A percentile compares a stretch with the other conserved stretches of the same genome.
phyloP scores from a whole-genome alignment of 257 asterid genomes.

The Paulownia fortunei region DNA sequence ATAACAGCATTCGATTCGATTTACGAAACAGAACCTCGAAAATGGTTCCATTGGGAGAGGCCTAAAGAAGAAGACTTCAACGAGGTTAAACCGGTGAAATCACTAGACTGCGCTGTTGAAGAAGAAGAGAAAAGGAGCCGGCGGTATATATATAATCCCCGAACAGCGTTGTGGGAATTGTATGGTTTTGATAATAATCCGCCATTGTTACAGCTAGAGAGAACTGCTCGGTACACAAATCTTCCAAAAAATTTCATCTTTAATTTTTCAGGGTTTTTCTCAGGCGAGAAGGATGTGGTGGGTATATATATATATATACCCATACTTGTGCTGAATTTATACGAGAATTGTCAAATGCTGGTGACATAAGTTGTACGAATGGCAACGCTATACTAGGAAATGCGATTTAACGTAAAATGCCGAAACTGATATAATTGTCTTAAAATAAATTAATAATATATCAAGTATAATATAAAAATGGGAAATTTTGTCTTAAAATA shows the following conservation, averaged over 20 bases:
- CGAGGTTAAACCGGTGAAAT: slow-evolving; percentile 30
- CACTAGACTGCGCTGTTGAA: slow-evolving; percentile 24
- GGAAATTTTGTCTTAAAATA: too few relatives aligned
- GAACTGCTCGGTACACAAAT: slow-evolving; percentile 44
- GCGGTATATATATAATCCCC: slow-evolving; percentile 32
- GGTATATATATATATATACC: neutral
- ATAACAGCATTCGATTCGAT: neutral
- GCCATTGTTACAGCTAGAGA: slow-evolving; percentile 32
- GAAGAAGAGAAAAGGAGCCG: slow-evolving; percentile 42
- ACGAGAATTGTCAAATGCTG: neutral
- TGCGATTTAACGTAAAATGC: too few relatives aligned
- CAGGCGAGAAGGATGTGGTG: neutral
- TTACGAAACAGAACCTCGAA: slow-evolving; percentile 45
- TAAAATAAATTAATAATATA: too few relatives aligned
- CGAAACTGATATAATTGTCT: too few relatives aligned
- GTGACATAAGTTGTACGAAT: too few relatives aligned
- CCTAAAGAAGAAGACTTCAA: slow-evolving; percentile 39
- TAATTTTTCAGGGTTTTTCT: neutral
- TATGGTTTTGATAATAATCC: slow-evolving; percentile 38
- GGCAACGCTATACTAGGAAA: too few relatives aligned
- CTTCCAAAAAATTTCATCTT: slow-evolving; percentile 52
- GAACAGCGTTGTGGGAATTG: slow-evolving; percentile 8
- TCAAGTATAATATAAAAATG: too few relatives aligned
- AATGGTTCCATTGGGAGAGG: slow-evolving; percentile 32
- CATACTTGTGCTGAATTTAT: neutral